Evolutionary conservation across 768 basidiomycete genomes (phyloP).

Genomic region (Trametes cingulata): DNA sequence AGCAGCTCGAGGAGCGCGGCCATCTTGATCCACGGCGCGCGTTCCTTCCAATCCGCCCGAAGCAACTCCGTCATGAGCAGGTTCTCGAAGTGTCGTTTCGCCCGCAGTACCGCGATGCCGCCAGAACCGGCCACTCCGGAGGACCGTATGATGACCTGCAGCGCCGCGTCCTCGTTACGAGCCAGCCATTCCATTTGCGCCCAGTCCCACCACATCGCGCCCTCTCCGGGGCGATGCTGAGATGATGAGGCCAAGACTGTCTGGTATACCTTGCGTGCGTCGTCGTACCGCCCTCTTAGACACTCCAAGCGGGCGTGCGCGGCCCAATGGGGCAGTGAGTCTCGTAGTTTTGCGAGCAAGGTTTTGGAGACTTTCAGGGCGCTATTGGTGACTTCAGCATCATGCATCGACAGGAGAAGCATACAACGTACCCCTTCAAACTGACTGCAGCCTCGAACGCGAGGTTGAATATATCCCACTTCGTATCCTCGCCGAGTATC

Average conservation of each 20-base stretch:
- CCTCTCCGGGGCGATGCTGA: conserved; percentile 36
- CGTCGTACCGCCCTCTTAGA: conserved; percentile 60
- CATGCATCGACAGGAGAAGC: no score
- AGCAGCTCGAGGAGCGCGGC: conserved; percentile 66
- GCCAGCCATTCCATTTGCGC: conserved; percentile 81
- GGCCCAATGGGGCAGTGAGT: conserved; percentile 69
- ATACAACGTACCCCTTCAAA: conserved; percentile 55
- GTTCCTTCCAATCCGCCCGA: conserved; percentile 50
- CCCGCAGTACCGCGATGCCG: conserved; percentile 59
- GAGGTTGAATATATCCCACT: conserved; percentile 67
- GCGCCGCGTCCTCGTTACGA: conserved; percentile 48
- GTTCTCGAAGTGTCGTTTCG: conserved; percentile 65
- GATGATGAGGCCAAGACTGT: conserved; percentile 55
- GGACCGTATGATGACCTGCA: conserved; percentile 55
- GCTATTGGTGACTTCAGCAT: conserved; percentile 37
- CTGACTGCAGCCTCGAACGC: conserved; percentile 66
- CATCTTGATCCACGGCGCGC: conserved; percentile 66
- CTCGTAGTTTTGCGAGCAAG: conserved; percentile 55
- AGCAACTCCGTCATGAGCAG: conserved; percentile 26
- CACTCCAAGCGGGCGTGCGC: conserved; percentile 76
- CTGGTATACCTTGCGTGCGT: conserved; percentile 78
- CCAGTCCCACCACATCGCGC: conserved; percentile 79
- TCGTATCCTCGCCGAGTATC: conserved; percentile 44
- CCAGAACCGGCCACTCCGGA: conserved; percentile 53
- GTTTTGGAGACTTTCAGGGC: conserved; percentile 68